phyloP scores from a whole-genome alignment of 1,284 basidiomycete genomes.

The Phylloporus gajari region DNA sequence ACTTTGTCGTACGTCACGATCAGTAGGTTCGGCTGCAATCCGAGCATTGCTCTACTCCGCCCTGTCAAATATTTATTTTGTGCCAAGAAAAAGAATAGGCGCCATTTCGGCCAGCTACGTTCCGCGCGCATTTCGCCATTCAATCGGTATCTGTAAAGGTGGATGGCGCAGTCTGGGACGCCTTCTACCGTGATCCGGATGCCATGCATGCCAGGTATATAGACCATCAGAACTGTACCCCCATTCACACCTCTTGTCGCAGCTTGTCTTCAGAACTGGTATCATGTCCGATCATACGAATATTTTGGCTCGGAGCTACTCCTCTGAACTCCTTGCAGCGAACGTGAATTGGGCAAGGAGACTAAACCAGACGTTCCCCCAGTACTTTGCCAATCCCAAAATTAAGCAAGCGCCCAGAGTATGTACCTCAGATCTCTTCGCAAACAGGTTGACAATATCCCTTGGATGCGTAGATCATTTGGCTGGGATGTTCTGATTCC shows the following conservation, averaged over 20 bases:
- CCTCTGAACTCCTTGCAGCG: constrained; percentile 17
- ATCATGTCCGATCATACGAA: constrained; percentile 8
- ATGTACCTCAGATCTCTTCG: background rate
- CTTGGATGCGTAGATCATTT: constrained; percentile 52
- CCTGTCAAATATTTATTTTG: background rate
- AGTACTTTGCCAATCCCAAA: constrained; percentile 32
- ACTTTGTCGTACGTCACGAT: too few relatives aligned
- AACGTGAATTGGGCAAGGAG: constrained; percentile 34
- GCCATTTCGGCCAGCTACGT: background rate
- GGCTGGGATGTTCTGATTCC: constrained; percentile 67
- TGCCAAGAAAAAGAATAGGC: background rate
- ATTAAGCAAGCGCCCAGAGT: constrained; percentile 35
- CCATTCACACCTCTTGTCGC: background rate
- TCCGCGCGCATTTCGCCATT: background rate
- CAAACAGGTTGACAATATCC: background rate
- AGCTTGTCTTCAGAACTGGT: background rate
- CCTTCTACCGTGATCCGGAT: background rate
- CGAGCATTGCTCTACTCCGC: too few relatives aligned
- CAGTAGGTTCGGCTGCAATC: too few relatives aligned
- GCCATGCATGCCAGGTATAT: too few relatives aligned
- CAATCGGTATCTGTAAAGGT: background rate
- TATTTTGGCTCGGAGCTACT: background rate
- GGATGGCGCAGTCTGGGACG: too few relatives aligned
- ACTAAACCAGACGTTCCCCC: constrained; percentile 36
- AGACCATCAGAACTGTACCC: background rate